Base-by-base conservation (phyloP, 768 basidiomycete genomes). In the Mycena belliarum region DNA sequence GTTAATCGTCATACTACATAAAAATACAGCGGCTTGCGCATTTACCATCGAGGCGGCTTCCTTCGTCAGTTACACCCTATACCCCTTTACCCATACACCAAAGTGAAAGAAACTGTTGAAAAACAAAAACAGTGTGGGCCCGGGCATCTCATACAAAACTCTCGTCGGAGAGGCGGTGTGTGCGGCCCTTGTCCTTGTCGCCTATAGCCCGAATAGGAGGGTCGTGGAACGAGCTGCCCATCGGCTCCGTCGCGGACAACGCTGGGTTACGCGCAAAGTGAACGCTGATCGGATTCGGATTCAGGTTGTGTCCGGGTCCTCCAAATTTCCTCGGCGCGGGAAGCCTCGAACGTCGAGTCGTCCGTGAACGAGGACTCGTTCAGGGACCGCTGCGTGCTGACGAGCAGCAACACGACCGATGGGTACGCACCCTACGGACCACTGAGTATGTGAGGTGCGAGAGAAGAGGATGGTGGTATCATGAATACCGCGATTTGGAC, bases 361-460 rank as follows among this genome's bases (percentile, higher is more conserved):
- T 63, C 53, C 21, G 32, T 6, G 29, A 63, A 59, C 0, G 49
- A 32, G 18, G 61, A 53, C 23, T 63, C 61, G 47, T 28, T 52
- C 8, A 63, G 41, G 4, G 61, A 63, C 24, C 49, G 53, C 21
- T 52, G 43, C 18, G 42, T 49, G 53, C 57, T 59, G 15, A 63
- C 61, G n/a, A 63, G 54, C 8, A 63, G 54, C n/a, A 59, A n/a
- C 12, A 63, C 61, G 18, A 59, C 45, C 4, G 44, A 11, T 5
- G 61, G 61, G 33, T 63, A 63, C 12, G 57, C 57, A 6, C 60
- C 60, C 55, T 61, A 23, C 18, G 37, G 1, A 2, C 25, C 43
- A 48, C 26, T 6, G 11, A 37, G 20, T 26, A 10, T 21, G 40
- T 11, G 40, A 41, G 10, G 16, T 4, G 40, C 21, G 1, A 38